Evolutionary conservation across 306 rosid genomes (phyloP).

Genomic region (Carpinus fangiana): DNA sequence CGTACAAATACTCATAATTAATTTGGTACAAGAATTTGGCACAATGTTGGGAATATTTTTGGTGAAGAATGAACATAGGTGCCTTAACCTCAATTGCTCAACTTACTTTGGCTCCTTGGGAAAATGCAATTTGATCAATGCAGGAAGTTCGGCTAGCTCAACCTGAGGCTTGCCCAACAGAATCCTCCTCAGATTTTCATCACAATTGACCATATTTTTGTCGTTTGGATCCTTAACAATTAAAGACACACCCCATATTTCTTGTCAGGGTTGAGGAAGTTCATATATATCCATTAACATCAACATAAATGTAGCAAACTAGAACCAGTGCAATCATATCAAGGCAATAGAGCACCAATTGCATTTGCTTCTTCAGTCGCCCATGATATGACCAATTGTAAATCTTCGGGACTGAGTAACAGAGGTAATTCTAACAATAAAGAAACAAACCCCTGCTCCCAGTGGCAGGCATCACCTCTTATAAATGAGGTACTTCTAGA

Average conservation of each 20-base stretch:
- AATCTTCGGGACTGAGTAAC: not conserved
- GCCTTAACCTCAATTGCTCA: conserved; percentile 20
- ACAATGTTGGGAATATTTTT: too few species aligned
- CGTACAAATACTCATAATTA: not conserved
- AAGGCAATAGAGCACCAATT: not conserved
- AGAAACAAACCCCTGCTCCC: not conserved
- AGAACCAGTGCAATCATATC: not conserved
- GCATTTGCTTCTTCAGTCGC: not conserved
- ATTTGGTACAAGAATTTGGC: conserved; percentile 10
- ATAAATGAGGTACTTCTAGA: not conserved
- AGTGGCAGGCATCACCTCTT: not conserved
- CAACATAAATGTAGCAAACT: not conserved
- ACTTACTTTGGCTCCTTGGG: conserved; percentile 70
- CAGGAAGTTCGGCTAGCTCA: conserved; percentile 84
- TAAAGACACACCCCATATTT: conserved; percentile 25
- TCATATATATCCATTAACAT: conserved; percentile 4
- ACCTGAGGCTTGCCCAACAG: conserved; percentile 74
- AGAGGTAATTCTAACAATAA: not conserved
- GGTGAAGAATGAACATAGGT: not conserved
- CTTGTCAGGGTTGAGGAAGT: conserved; percentile 13
- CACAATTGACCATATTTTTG: conserved; percentile 87
- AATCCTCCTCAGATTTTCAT: conserved; percentile 68
- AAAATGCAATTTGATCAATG: conserved; percentile 82
- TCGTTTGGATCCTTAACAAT: conserved; percentile 69
- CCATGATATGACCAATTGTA: not conserved